A percentile compares a stretch with the other conserved stretches of the same genome.
phyloP scores from a whole-genome alignment of 2,329 filamentous ascomycete species.

The Fusarium sublunatum region DNA sequence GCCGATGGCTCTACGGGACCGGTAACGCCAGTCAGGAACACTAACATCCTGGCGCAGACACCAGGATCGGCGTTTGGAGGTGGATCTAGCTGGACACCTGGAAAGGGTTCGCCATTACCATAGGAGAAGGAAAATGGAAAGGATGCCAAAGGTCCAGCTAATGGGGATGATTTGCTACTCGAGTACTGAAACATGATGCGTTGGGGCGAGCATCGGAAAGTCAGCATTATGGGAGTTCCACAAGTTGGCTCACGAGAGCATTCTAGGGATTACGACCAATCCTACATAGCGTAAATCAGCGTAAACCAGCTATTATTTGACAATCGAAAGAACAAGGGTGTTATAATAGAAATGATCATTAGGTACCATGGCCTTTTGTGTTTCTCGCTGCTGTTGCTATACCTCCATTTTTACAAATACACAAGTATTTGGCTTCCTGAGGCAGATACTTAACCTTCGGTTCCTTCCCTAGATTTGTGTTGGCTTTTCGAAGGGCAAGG shows the following conservation, averaged over 20 bases:
- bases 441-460: too few species aligned
- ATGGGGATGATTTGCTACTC: slow-evolving; percentile 5
- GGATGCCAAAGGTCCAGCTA: neutral
- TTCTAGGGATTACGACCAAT: neutral
- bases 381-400: too few species aligned
- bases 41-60: slow-evolving; percentile 48
- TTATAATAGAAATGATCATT: neutral
- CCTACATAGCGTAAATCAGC: neutral
- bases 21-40: slow-evolving; percentile 61
- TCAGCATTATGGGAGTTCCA: neutral
- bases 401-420: too few species aligned
- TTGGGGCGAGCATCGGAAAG: neutral
- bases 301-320: neutral
- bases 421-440: too few species aligned
- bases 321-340: neutral
- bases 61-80: slow-evolving; percentile 54
- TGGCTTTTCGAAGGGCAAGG: too few species aligned
- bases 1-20: slow-evolving; percentile 53
- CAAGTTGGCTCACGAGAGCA: neutral
- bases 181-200: neutral
- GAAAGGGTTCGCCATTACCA: slow-evolving; percentile 56
- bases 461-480: too few species aligned
- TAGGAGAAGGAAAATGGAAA: slow-evolving; percentile 24
- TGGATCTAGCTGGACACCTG: slow-evolving; percentile 58
- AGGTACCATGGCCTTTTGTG: too few species aligned